phyloP scores from a whole-genome alignment of 345 rosid genomes.

The Xanthoceras sorbifolium region DNA sequence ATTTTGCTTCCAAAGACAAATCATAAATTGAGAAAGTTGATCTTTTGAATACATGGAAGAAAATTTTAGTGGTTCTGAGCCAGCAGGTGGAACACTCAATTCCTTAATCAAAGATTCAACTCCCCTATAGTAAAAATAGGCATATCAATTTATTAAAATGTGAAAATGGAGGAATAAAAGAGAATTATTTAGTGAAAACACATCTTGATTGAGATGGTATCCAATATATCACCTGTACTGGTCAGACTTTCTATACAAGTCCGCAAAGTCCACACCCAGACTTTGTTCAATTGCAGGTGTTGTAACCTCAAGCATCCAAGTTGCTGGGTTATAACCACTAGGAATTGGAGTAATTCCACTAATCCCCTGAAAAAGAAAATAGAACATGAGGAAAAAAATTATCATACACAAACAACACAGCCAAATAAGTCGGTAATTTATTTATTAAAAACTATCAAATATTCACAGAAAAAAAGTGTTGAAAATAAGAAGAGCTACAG shows the following conservation, averaged over 20 bases:
- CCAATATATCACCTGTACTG: conserved; percentile 54
- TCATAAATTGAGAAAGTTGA: conserved; percentile 48
- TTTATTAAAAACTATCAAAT: no score
- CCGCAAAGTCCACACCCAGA: conserved; percentile 54
- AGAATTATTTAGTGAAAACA: not conserved
- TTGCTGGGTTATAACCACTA: conserved; percentile 56
- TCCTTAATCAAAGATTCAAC: conserved; percentile 65
- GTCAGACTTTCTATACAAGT: conserved; percentile 56
- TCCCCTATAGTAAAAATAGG: conserved; percentile 43
- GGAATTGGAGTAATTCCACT: conserved; percentile 58
- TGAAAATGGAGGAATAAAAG: not conserved
- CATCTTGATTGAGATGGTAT: conserved; percentile 1
- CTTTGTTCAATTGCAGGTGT: conserved; percentile 39
- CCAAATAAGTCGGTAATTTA: not conserved
- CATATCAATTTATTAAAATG: not conserved
- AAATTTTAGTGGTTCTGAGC: conserved; percentile 55
- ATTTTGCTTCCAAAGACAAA: conserved; percentile 57
- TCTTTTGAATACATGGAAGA: conserved; percentile 58
- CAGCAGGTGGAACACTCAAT: conserved; percentile 41
- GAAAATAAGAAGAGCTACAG: not conserved
- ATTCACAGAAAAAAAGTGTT: not conserved
- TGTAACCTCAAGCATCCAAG: conserved; percentile 66
- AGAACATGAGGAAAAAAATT: not conserved
- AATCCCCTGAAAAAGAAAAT: conserved; percentile 40
- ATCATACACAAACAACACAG: not conserved